Base-by-base conservation (phyloP, 768 basidiomycete species). In the Hypholoma fasciculare region DNA sequence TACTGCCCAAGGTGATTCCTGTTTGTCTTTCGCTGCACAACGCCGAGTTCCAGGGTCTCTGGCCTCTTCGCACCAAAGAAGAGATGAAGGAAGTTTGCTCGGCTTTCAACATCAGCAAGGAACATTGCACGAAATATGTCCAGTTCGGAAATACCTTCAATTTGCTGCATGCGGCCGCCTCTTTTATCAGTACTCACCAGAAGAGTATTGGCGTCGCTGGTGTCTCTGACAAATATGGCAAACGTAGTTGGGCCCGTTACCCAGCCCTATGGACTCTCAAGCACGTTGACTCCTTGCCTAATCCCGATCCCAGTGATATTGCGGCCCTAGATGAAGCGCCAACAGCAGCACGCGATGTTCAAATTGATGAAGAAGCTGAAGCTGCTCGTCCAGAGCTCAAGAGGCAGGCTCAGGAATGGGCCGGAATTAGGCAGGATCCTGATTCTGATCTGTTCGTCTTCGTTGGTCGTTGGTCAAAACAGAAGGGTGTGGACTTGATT, bases 71-170 rank as follows among this genome's bases (percentile, higher is more conserved):
- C 47, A 97, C 95, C 38, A 96, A 96, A 78, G 94, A 96, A 69
- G 95, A 97, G 72, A 95, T 96, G 94, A 96, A 94, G 77, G 95
- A 97, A 72, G 95, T 97, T 48, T 97, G 95, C 71, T 96, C 95
- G 3, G 95, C 95, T 3, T 97, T 97, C 83, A 96, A 96, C 73
- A 92, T 97, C 72, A 90, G 90, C 79, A 96, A 96, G 74, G 94
- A 96, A 68, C 82, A 93, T 67, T 97, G 95, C 78, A 92, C 89
- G 52, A 96, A 96, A 81, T 97, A 97, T 68, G 93, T 97, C 44
- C 95, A 97, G 73, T 97, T 97, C 71, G 95, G 95, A 61, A 97
- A 97, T 79, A 97, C 95, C 9, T 97, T 97, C 80, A 97, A 97
- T 72, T 76, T 97, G 67, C 81, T 97, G 23, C 95, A 97, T 67